These are phyloP conservation scores for Pelargonium citronellum DNA, from an alignment of 441 rosid genomes.

Conservation along the genomic window DNA sequence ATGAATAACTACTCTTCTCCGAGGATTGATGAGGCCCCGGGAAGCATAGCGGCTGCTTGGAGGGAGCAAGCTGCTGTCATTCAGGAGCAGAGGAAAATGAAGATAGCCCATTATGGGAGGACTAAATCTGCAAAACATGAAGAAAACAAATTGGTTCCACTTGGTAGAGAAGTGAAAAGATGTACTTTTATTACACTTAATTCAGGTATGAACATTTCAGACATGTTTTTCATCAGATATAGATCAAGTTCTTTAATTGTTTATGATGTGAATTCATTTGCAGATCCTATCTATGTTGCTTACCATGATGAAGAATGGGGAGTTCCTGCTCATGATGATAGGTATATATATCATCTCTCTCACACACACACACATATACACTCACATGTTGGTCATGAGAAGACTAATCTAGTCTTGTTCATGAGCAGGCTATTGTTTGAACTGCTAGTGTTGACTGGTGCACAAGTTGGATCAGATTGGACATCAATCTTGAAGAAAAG, in stretches of 20 bases:
- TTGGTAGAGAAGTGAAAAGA: slow-evolving; percentile 32
- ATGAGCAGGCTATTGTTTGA: slow-evolving; percentile 57
- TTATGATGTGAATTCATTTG: not conserved
- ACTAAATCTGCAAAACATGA: slow-evolving; percentile 72
- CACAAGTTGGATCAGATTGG: slow-evolving; percentile 96
- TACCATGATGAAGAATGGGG: slow-evolving; percentile 83
- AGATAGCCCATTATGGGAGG: slow-evolving; percentile 78
- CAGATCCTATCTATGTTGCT: slow-evolving; percentile 72
- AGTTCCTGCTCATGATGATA: slow-evolving; percentile 61
- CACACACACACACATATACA: not conserved
- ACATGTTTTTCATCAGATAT: slow-evolving; percentile 9
- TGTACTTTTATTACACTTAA: slow-evolving; percentile 75
- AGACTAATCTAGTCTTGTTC: not conserved
- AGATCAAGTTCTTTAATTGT: too few relatives aligned
- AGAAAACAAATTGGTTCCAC: slow-evolving; percentile 24
- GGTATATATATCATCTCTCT: slow-evolving; percentile 20
- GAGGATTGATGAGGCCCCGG: slow-evolving; percentile 56
- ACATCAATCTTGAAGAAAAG: slow-evolving; percentile 70
- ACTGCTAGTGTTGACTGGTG: slow-evolving; percentile 61
- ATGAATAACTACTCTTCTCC: slow-evolving; percentile 48
- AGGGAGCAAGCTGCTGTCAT: slow-evolving; percentile 75
- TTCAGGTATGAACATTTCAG: slow-evolving; percentile 55
- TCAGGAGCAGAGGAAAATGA: slow-evolving; percentile 66
- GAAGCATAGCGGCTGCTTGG: slow-evolving; percentile 76
- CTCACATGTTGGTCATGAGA: not conserved